phyloP scores from a whole-genome alignment of 2,329 filamentous ascomycete species.

The Fusarium sp. region DNA sequence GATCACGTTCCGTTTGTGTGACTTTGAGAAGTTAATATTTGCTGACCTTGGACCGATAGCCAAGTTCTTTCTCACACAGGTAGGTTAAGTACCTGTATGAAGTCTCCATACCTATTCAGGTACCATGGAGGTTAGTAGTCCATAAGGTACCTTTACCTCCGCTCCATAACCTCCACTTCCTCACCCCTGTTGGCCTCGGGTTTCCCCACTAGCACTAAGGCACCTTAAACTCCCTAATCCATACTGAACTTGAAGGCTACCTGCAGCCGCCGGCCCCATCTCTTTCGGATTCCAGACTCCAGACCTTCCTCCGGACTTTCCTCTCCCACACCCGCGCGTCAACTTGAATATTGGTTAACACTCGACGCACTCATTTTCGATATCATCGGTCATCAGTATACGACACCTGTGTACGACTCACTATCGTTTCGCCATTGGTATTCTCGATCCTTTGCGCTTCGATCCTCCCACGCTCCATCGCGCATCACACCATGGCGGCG shows the following conservation, averaged over 20 bases:
- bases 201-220: constrained; percentile 6
- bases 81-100: too few species aligned
- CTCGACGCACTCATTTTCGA: not conserved
- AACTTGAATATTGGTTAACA: constrained; percentile 13
- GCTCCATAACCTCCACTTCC: constrained; percentile 1
- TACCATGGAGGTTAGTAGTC: not conserved
- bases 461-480: not conserved
- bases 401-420: not conserved
- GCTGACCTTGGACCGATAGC: not conserved
- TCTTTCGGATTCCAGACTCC: constrained; percentile 24
- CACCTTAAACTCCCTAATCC: not conserved
- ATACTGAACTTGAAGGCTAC: not conserved
- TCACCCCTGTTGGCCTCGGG: constrained; percentile 17
- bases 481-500: constrained; percentile 38
- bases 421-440: not conserved
- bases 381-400: not conserved
- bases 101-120: not conserved
- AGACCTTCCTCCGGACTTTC: constrained; percentile 34
- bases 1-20: not conserved
- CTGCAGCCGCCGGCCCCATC: constrained; percentile 20
- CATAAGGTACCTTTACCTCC: not conserved
- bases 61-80: not conserved
- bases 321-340: constrained; percentile 29
- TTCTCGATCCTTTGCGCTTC: not conserved
- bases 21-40: not conserved